Evolutionary conservation across 257 asterid genomes (phyloP), one percentile per base, ranked within the genome.

Genomic region (Solanum bukasovii): DNA sequence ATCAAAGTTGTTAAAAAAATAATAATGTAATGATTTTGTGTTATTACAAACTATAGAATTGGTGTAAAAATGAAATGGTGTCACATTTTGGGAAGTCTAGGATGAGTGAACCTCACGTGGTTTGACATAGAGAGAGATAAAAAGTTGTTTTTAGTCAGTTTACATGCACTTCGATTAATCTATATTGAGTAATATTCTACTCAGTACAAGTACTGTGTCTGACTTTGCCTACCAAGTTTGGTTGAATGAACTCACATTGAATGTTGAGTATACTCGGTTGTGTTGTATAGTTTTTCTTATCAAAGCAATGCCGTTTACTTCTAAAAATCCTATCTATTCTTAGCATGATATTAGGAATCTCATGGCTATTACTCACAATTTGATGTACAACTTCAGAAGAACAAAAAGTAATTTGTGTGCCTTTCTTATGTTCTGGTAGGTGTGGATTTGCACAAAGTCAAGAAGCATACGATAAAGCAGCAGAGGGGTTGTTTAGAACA

Each of bases 391-490:
- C 13, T 74, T 74, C 10, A 4, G 52, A 74, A 74, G 52, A n/a
- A 75, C 33, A 14, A 21, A 31, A 42, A 16, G 42, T 20, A 61
- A 37, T 40, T 25, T 44, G 1, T n/a, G 61, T 40, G 87, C 27
- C 65, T 68, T 85, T 68, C 82, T 85, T 42, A 74, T 2, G 34
- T 20, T 59, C 13, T 27, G 87, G 90, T 84, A 96, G 99, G 92
- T 97, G 99, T 72, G 99, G 99, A 74, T 97, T 97, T 89, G 99
- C 99, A 5, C 98, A 97, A 89, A 96, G 95, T 88, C 99, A 97
- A 87, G 98, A 93, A 88, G 99, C 99, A 0, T 97, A 97, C 70
- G 94, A 97, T 38, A 74, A 7, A 0, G 96, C 99, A 0, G 98
- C 92, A 14, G 91, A 88, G 1, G 96, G 93, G 84, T 56, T 97